Percentiles rank a stretch among this genome's conserved stretches.
phyloP scores from a whole-genome alignment of 2,329 filamentous ascomycete genomes.

The Westerdykella aurantiaca region DNA sequence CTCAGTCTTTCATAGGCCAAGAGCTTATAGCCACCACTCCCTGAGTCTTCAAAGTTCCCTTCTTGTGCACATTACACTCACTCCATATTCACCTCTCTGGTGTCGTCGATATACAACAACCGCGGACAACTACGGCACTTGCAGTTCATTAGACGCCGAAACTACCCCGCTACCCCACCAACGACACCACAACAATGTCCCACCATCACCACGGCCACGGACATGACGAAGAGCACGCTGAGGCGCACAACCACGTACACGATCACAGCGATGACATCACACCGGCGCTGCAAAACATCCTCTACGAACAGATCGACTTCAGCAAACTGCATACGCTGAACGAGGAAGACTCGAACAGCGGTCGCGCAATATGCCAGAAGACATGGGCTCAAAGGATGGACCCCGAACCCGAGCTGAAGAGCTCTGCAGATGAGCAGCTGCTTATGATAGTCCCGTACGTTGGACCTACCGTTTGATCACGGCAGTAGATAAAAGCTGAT shows the following conservation, averaged over 20 bases:
- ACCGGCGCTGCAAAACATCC: conserved; percentile 80
- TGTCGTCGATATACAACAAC: background rate
- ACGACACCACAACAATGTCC: conserved; percentile 19
- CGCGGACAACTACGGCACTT: background rate
- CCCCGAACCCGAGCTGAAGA: conserved; percentile 68
- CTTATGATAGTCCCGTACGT: conserved; percentile 91
- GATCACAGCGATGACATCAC: conserved; percentile 91
- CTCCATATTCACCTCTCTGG: background rate
- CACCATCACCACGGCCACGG: conserved; percentile 34
- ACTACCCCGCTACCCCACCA: conserved; percentile 30
- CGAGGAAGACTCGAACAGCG: conserved; percentile 63
- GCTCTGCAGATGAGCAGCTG: conserved; percentile 89
- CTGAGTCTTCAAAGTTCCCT: background rate
- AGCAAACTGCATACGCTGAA: conserved; percentile 79
- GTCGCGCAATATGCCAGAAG: conserved; percentile 75
- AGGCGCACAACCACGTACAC: conserved; percentile 58
- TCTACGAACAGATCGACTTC: conserved; percentile 91
- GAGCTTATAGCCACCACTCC: background rate
- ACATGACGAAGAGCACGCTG: conserved; percentile 47
- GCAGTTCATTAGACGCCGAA: conserved; percentile 1
- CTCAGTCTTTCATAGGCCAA: background rate
- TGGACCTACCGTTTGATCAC: conserved; percentile 33
- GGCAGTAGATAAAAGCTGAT: background rate
- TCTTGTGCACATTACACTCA: too few relatives aligned
- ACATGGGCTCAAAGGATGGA: conserved; percentile 78